Conservation (phyloP, 2,329 filamentous ascomycete species). For the Pyrenophora seminiperda region DNA sequence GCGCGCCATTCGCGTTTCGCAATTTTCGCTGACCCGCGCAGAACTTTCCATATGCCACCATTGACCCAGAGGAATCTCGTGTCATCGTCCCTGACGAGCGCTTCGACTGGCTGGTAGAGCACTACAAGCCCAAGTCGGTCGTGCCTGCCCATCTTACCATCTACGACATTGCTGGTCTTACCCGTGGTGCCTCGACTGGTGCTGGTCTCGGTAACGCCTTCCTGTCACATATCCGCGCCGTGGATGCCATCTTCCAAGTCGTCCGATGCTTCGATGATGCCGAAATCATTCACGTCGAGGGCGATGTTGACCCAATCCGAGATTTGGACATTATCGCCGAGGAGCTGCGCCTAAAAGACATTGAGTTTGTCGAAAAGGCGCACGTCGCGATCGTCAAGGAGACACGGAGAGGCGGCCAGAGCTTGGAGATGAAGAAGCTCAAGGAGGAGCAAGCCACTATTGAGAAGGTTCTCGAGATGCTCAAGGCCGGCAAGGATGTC, state of each 20-base stretch:
- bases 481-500: slow-evolving; percentile 90
- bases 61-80: slow-evolving; percentile 96
- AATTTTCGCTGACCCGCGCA: slow-evolving; percentile 47
- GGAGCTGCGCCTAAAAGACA: slow-evolving; percentile 96
- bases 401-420: slow-evolving; percentile 91
- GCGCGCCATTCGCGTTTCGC: not conserved
- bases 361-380: slow-evolving; percentile 96
- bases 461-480: slow-evolving; percentile 81
- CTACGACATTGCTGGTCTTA: slow-evolving; percentile 98
- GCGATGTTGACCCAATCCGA: slow-evolving; percentile 92
- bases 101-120: slow-evolving; percentile 92
- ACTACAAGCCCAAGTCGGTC: slow-evolving; percentile 96
- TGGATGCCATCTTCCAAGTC: slow-evolving; percentile 97
- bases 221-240: slow-evolving; percentile 96
- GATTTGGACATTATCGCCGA: slow-evolving; percentile 97
- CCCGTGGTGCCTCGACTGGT: slow-evolving; percentile 93
- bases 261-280: slow-evolving; percentile 98
- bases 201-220: slow-evolving; percentile 97
- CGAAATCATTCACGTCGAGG: slow-evolving; percentile 99
- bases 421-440: slow-evolving; percentile 96
- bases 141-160: slow-evolving; percentile 98
- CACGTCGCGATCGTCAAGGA: slow-evolving; percentile 92
- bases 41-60: slow-evolving; percentile 99
- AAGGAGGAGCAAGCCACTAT: slow-evolving; percentile 93
- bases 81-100: slow-evolving; percentile 96